Evolutionary conservation across 768 basidiomycete genomes (phyloP).

Genomic region (Pisolithus sp.): DNA sequence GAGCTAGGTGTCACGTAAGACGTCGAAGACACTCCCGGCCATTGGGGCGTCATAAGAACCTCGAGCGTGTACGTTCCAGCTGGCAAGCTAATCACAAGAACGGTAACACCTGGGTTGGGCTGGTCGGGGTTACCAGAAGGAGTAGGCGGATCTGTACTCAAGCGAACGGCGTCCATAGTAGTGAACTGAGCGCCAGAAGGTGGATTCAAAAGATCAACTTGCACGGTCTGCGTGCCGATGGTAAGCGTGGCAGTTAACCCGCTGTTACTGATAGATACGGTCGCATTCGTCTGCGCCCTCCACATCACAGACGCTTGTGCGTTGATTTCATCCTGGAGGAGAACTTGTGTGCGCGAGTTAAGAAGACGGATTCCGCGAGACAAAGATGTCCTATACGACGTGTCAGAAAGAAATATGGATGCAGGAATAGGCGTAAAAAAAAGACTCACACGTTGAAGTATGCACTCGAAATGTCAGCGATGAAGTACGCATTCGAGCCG

Average conservation of each 20-base stretch:
- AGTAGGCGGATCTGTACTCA: slow-evolving; percentile 53
- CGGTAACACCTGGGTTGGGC: slow-evolving; percentile 70
- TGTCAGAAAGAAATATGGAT: slow-evolving; percentile 8
- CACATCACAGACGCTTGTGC: slow-evolving; percentile 60
- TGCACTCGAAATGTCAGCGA: slow-evolving; percentile 69
- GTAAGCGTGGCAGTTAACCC: slow-evolving; percentile 70
- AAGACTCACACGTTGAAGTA: slow-evolving; percentile 64
- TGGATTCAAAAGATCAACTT: slow-evolving; percentile 60
- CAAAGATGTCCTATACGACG: slow-evolving; percentile 49
- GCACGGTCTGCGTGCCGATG: slow-evolving; percentile 63
- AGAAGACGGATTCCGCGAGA: slow-evolving; percentile 80
- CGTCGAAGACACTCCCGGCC: slow-evolving; percentile 63
- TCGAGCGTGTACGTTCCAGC: slow-evolving; percentile 71
- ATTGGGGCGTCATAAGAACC: slow-evolving; percentile 92
- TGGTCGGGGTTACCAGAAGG: slow-evolving; percentile 61
- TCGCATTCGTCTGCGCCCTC: slow-evolving; percentile 97
- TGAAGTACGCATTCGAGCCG: slow-evolving; percentile 76
- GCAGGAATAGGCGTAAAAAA: background rate
- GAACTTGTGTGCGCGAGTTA: slow-evolving; percentile 80
- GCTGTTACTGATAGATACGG: slow-evolving; percentile 44
- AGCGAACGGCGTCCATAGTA: slow-evolving; percentile 47
- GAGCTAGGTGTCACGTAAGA: slow-evolving; percentile 57
- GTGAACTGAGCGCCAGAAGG: slow-evolving; percentile 61
- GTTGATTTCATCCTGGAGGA: slow-evolving; percentile 88
- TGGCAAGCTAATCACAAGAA: slow-evolving; percentile 62